Base-by-base conservation (phyloP, 805 yeast species). In the Yamadazyma scolyti region DNA sequence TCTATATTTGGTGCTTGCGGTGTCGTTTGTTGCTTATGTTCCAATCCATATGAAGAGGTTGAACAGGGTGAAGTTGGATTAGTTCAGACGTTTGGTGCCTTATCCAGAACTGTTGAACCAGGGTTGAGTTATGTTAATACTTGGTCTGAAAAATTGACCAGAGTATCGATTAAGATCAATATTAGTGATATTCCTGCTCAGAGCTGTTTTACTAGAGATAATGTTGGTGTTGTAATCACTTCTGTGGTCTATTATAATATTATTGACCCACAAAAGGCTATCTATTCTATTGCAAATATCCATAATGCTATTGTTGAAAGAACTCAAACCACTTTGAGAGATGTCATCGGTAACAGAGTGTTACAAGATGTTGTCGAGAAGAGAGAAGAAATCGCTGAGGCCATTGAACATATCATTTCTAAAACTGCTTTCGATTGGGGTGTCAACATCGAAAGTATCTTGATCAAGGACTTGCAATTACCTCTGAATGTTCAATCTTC, bases 351-450 rank as follows among this genome's bases (percentile, higher is more conserved):
- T 40, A 65, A 79, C 20, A 58, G 84, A 29, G 65, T 63, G 13
- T 61, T 80, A 45, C 88, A 80, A 57, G 87, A 80, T 43, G 82
- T 79, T 14, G 79, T 80, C 45, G 87, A 80, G 48, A 75, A 79
- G 50, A 60, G 88, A 42, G 87, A 79, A 44, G 83, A 79, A 52
- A 71, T 80, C 40, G 86, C 87, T 13, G 74, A 65, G 28, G 63
- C 80, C 15, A 80, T 80, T 44, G 79, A 73, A 48, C 69, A 62
- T 34, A 72, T 79, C 37, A 80, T 80, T 36, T 50, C 76, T 20
- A 73, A 69, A 38, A 75, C 84, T 8, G 85, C 83, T 4, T 58
- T 62, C 21, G 74, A 68, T 36, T 80, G 88, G 88, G 88, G 88
- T 47, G 83, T 79, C 21, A 63, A 66, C 38, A 72, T 80, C 37